These are phyloP conservation scores for Backusella mclennaniae DNA, from an alignment of 192 early-diverging fungal genomes.

Conservation along the genomic window DNA sequence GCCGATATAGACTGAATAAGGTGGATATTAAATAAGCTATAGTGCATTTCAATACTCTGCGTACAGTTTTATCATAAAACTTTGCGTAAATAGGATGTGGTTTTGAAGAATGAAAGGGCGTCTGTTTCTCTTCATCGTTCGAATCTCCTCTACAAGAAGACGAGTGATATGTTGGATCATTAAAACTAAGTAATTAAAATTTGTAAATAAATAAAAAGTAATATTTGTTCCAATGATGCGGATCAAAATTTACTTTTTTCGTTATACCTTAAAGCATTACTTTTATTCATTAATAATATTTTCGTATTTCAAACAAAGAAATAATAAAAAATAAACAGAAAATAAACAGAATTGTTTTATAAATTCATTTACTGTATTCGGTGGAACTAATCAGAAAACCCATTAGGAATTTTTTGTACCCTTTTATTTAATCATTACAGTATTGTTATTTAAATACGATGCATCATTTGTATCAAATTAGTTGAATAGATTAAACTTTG, in stretches of 20 bases:
- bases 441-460: neutral
- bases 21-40: slow-evolving; percentile 37
- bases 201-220: neutral
- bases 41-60: slow-evolving; percentile 41
- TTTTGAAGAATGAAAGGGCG: neutral
- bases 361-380: neutral
- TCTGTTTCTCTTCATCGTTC: neutral
- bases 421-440: neutral
- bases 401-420: neutral
- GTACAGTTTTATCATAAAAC: slow-evolving; percentile 35
- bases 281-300: neutral
- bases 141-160: neutral
- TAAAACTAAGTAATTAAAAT: neutral
- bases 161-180: neutral
- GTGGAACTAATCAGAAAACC: neutral
- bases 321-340: neutral
- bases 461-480: too few relatives aligned
- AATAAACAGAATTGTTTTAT: neutral
- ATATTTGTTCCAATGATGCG: neutral
- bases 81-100: slow-evolving; percentile 25
- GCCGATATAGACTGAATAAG: slow-evolving; percentile 32
- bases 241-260: neutral
- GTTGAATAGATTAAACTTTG: neutral
- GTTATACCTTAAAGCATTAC: neutral
- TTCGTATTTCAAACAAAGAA: slow-evolving; percentile 1